A percentile compares a stretch with the other conserved stretches of the same genome.
Conservation (phyloP, 495 filamentous ascomycete species). For the Aspergillus affinis region DNA sequence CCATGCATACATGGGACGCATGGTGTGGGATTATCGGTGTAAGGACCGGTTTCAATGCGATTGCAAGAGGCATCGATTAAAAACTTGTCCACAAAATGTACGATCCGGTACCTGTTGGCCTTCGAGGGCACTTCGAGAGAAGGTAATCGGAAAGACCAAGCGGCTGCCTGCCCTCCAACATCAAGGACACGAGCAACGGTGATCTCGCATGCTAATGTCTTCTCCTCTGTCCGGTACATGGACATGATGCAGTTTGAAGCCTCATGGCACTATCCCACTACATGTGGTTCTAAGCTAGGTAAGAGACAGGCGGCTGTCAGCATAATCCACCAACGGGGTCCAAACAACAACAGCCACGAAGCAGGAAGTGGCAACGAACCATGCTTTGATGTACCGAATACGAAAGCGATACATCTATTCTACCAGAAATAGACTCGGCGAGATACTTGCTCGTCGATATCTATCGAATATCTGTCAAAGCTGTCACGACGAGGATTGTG, state of each 20-base stretch:
- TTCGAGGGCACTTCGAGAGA: neutral
- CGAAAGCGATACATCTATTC: neutral
- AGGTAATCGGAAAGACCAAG: neutral
- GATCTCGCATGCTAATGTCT: neutral
- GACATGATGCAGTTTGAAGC: neutral
- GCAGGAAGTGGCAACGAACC: neutral
- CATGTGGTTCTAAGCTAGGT: neutral
- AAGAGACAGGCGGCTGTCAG: neutral
- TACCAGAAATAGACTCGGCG: neutral
- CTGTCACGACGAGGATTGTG: neutral
- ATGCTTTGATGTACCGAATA: neutral
- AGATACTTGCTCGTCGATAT: neutral
- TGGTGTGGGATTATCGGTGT: conserved; percentile 1
- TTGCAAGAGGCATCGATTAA: neutral
- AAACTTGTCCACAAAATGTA: neutral
- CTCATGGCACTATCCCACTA: neutral
- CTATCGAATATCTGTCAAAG: neutral
- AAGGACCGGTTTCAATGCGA: neutral
- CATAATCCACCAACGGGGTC: neutral
- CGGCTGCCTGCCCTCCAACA: neutral
- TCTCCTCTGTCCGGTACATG: neutral
- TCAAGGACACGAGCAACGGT: neutral
- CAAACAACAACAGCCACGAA: neutral
- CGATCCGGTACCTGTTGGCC: neutral
- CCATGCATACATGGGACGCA: neutral